Base-by-base conservation (phyloP, 257 asterid species). In the Craterostigma plantagineum region DNA sequence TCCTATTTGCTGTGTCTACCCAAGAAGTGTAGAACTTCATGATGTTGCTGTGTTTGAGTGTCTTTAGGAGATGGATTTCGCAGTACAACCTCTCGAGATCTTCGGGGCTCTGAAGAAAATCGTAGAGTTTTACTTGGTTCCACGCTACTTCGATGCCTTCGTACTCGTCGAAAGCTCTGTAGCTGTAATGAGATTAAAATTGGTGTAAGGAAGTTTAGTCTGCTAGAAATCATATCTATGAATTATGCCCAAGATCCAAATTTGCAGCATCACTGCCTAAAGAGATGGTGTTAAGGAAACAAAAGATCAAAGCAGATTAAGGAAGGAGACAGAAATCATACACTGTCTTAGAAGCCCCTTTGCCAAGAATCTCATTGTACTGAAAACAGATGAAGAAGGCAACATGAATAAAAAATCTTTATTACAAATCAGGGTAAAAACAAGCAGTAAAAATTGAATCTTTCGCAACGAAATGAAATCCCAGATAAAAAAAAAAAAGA, bases 71-170 rank as follows among this genome's bases (percentile, higher is more conserved):
- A 70, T 81, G 94, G 48, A 86, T 81, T 69, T 86, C 97, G 63
- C 84, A 67, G 57, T 81, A 81, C 38, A 81, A 64, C 70, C 97
- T 73, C 73, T 78, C 94, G 44, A 86, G 97, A 65, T 86, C 92
- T 57, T 86, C 93, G n/a, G 94, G 80, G 52, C 83, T 73, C 55
- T 71, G 91, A 53, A 86, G 51, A 52, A 86, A 81, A 48, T 78
- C 91, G 38, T 61, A 62, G 9, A 81, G 84, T 59, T 86, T 86
- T 63, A 81, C 97, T 63, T 86, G 97, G 45, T 86, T 86, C 94
- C 97, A 86, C n/a, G 94, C 97, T 27, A 86, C 97, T 57, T 86
- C 97, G 54, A 86, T 81, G 51, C 97, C 94, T 62, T 86, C 93
- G 59, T 78, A 86, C 76, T 81, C 97, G 71, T 86, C 94, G 65